phyloP scores from a whole-genome alignment of 345 rosid genomes.

The Bretschneidera sinensis region DNA sequence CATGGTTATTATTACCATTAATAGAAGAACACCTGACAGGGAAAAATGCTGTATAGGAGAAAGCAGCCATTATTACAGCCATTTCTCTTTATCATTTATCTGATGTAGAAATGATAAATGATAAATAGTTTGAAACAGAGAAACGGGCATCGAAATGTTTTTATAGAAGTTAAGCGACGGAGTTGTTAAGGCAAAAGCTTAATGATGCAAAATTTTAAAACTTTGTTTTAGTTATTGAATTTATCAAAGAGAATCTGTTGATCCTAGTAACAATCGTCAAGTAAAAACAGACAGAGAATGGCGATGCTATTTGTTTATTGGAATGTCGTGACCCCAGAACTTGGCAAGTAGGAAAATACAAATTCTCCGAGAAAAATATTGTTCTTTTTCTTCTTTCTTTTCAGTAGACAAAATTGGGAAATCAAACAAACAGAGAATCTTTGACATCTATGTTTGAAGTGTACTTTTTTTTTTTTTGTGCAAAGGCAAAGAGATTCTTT shows the following conservation, averaged over 20 bases:
- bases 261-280: neutral
- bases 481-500: too few species aligned
- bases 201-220: conserved; percentile 6
- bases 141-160: conserved; percentile 17
- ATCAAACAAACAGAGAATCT: too few species aligned
- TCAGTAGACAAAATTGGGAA: too few species aligned
- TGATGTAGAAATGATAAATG: neutral
- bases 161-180: conserved; percentile 22
- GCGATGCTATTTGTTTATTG: too few species aligned
- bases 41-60: neutral
- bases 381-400: too few species aligned
- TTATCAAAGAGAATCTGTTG: conserved; percentile 12
- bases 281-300: neutral
- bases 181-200: conserved; percentile 7
- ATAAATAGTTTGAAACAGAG: conserved; percentile 26
- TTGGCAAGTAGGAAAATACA: too few species aligned
- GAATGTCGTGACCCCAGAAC: too few species aligned
- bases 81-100: neutral
- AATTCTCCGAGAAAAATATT: too few species aligned
- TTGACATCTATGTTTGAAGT: too few species aligned
- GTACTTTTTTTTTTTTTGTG: too few species aligned
- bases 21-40: neutral
- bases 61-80: neutral
- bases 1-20: neutral
- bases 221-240: conserved; percentile 13